Percentiles rank a stretch among this genome's conserved stretches.
phyloP scores from a whole-genome alignment of 768 basidiomycete species.

The Pleurotus giganteus region DNA sequence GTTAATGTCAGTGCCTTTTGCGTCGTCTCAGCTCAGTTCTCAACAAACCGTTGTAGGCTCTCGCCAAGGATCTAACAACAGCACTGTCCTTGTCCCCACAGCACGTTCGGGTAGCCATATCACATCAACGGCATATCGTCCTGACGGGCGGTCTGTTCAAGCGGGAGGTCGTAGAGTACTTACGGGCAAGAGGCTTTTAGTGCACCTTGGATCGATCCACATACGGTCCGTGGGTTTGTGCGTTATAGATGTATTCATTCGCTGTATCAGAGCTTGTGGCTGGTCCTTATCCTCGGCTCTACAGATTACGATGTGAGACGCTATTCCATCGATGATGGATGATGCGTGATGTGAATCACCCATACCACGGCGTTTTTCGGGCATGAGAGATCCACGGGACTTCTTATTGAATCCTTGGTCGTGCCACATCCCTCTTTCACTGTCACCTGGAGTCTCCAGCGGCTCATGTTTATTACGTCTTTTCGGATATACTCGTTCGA shows the following conservation, averaged over 20 bases:
- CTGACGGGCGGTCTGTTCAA: constrained; percentile 67
- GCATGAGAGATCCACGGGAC: background rate
- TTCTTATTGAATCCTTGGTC: no score
- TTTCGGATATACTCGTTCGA: background rate
- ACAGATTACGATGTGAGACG: constrained; percentile 1
- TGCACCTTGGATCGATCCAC: background rate
- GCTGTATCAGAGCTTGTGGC: background rate
- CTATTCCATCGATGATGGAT: background rate
- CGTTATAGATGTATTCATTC: background rate
- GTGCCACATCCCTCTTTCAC: background rate
- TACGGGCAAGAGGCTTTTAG: constrained; percentile 64
- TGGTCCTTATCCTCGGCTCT: background rate
- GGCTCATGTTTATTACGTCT: no score
- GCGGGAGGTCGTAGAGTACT: constrained; percentile 58
- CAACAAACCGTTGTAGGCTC: constrained; percentile 36
- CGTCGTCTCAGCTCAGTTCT: background rate
- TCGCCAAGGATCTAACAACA: constrained; percentile 54
- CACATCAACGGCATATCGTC: constrained; percentile 50
- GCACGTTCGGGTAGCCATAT: constrained; percentile 47
- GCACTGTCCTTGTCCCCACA: constrained; percentile 47
- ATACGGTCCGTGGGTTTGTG: background rate
- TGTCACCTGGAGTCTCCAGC: no score
- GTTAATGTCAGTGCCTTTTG: constrained; percentile 42
- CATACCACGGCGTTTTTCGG: background rate
- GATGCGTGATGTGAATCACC: background rate